A percentile compares a stretch with the other conserved stretches of the same genome.
Evolutionary conservation across 306 rosid species (phyloP).

Genomic region (Bauhinia variegata): DNA sequence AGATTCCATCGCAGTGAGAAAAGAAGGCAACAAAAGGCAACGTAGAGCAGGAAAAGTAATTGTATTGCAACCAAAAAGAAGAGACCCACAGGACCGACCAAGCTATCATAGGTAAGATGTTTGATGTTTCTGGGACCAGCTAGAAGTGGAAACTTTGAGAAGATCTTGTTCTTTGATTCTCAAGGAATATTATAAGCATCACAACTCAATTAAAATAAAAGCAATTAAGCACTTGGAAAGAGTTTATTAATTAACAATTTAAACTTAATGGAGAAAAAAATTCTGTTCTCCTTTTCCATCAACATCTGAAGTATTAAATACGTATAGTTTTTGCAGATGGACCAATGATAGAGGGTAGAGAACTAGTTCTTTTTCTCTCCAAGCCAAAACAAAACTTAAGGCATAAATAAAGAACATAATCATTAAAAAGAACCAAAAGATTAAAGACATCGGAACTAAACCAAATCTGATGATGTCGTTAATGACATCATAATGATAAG

Average conservation of each 20-base stretch:
- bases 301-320: conserved; percentile 17
- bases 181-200: conserved; percentile 34
- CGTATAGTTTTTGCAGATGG: conserved; percentile 18
- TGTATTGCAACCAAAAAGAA: conserved; percentile 30
- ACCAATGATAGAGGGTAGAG: neutral
- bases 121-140: conserved; percentile 40
- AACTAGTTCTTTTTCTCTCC: neutral
- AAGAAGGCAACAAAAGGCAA: conserved; percentile 6
- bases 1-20: conserved; percentile 28
- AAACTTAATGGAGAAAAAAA: neutral
- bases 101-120: conserved; percentile 36
- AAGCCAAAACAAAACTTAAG: conserved; percentile 18
- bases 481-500: conserved; percentile 18
- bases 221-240: too few relatives aligned
- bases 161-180: neutral
- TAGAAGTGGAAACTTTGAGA: conserved; percentile 39
- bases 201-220: neutral
- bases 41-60: conserved; percentile 27
- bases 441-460: conserved; percentile 24
- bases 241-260: neutral
- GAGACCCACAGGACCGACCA: conserved; percentile 34
- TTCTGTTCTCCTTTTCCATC: neutral
- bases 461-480: conserved; percentile 20
- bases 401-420: conserved; percentile 11
- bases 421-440: neutral